A percentile compares a stretch with the other conserved stretches of the same genome.
phyloP scores from a whole-genome alignment of 2,329 filamentous ascomycete genomes.

The Plectosphaerella plurivora region DNA sequence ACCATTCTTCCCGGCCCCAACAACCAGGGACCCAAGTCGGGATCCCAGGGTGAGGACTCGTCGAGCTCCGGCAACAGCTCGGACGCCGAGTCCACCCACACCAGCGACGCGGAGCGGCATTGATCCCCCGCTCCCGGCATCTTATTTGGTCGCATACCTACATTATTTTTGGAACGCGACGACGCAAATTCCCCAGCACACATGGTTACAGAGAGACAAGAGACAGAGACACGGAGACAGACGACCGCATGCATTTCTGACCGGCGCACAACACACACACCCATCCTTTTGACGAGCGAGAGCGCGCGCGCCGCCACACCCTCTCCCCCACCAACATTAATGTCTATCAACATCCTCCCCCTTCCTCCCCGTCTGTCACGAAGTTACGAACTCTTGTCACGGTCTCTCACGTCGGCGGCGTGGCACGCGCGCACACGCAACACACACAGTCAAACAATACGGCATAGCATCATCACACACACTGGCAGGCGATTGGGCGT shows the following conservation, averaged over 20 bases:
- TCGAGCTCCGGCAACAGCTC: slow-evolving; percentile 23
- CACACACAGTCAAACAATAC: no score
- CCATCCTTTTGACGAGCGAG: no score
- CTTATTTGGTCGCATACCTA: neutral
- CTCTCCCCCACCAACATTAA: no score
- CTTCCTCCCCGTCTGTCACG: neutral
- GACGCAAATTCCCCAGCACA: no score
- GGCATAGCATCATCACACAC: neutral
- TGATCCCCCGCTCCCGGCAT: slow-evolving; percentile 1
- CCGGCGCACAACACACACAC: no score
- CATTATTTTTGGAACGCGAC: no score
- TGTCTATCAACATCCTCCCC: no score
- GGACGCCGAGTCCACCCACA: slow-evolving; percentile 31
- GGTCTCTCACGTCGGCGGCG: neutral
- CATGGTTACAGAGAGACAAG: no score
- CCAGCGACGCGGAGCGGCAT: slow-evolving; percentile 9
- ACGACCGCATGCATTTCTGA: no score
- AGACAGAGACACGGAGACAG: no score
- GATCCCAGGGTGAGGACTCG: slow-evolving; percentile 22
- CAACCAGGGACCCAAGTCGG: slow-evolving; percentile 22
- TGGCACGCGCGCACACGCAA: neutral
- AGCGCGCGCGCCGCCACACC: no score
- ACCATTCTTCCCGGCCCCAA: slow-evolving; percentile 32
- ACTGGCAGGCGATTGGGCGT: neutral
- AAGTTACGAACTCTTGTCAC: neutral